Evolutionary conservation across 1,139 yeast species (phyloP).

Genomic region (Suhomyces bokatorum): DNA sequence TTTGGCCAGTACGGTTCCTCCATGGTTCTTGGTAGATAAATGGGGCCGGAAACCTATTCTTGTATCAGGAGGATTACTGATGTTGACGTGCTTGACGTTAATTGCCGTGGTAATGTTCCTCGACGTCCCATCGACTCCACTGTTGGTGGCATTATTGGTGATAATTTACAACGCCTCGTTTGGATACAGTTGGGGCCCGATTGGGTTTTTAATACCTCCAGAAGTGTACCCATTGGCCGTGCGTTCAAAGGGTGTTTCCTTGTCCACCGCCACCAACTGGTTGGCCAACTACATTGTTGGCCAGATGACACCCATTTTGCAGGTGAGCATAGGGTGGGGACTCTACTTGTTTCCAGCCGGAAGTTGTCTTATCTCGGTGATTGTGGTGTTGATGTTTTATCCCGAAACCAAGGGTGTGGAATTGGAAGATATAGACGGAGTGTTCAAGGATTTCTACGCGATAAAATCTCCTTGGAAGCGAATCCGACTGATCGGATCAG

Average conservation of each 20-base stretch:
- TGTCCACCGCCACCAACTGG: constrained; percentile 59
- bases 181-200: constrained; percentile 60
- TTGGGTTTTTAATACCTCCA: constrained; percentile 56
- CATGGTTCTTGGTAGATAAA: constrained; percentile 55
- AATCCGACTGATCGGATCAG: constrained; percentile 6
- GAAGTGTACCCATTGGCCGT: constrained; percentile 55
- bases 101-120: constrained; percentile 44
- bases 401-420: constrained; percentile 59
- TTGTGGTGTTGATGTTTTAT: constrained; percentile 47
- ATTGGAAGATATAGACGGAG: constrained; percentile 58
- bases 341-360: constrained; percentile 51
- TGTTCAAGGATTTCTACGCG: constrained; percentile 58
- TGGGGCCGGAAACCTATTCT: constrained; percentile 58
- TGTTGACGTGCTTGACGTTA: constrained; percentile 45
- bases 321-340: constrained; percentile 50
- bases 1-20: constrained; percentile 48
- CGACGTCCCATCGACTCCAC: constrained; percentile 41
- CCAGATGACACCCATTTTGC: constrained; percentile 52
- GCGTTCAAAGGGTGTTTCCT: constrained; percentile 55
- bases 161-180: constrained; percentile 53
- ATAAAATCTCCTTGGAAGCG: constrained; percentile 17
- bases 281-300: constrained; percentile 56
- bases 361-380: constrained; percentile 45
- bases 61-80: constrained; percentile 48
- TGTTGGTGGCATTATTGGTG: constrained; percentile 49